Percentiles rank a stretch among this genome's conserved stretches.
phyloP scores from a whole-genome alignment of 2,329 filamentous ascomycete genomes.

The Calonectria pauciramosa region DNA sequence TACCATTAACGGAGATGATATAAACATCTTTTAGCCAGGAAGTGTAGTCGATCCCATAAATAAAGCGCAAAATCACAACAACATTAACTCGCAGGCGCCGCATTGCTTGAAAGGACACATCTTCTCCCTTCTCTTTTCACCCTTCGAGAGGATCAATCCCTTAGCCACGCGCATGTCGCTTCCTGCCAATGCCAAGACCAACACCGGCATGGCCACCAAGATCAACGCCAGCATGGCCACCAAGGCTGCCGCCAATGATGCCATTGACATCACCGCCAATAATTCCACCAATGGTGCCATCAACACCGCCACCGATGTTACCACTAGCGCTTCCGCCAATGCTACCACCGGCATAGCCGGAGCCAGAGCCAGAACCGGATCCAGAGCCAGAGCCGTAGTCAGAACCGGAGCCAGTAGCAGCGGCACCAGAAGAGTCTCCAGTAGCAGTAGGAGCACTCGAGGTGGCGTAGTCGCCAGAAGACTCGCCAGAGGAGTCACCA shows the following conservation, averaged over 20 bases:
- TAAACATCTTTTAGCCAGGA: conserved; percentile 12
- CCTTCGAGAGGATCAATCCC: not conserved
- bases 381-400: not conserved
- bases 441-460: not conserved
- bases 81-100: conserved; percentile 7
- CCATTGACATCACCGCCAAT: not conserved
- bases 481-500: not conserved
- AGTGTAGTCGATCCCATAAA: not conserved
- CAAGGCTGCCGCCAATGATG: not conserved
- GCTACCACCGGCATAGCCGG: not conserved
- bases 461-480: not conserved
- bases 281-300: not conserved
- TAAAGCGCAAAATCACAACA: conserved; percentile 20
- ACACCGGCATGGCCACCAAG: not conserved
- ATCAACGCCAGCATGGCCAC: not conserved
- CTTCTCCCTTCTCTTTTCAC: not conserved
- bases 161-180: not conserved
- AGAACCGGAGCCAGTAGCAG: not conserved
- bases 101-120: not conserved
- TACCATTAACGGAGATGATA: conserved; percentile 20
- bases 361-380: not conserved
- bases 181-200: not conserved
- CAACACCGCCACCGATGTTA: not conserved
- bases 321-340: not conserved
- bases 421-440: not conserved